A percentile compares a stretch with the other conserved stretches of the same genome.
These are phyloP conservation scores for Pseudogymnoascus sp. DNA, from an alignment of 2,329 filamentous ascomycete species.

Conservation along the genomic window DNA sequence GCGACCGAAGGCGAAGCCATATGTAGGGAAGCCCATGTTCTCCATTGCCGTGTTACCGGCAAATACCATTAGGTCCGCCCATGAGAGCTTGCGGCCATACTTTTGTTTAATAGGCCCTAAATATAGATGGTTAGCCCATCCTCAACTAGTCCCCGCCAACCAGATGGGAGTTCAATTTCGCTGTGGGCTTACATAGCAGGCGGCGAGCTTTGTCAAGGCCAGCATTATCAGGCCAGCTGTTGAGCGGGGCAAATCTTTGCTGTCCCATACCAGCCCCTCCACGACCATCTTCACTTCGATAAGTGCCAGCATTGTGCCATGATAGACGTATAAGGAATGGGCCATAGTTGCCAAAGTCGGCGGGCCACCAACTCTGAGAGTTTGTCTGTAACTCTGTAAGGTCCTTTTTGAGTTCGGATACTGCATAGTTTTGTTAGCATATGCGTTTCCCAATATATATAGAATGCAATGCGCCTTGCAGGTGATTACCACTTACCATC, in stretches of 20 bases:
- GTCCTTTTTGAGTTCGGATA: slow-evolving; percentile 46
- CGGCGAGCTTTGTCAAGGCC: slow-evolving; percentile 54
- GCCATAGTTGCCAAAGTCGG: slow-evolving; percentile 54
- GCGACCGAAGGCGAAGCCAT: slow-evolving; percentile 50
- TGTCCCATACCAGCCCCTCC: slow-evolving; percentile 51
- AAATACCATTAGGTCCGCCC: slow-evolving; percentile 50
- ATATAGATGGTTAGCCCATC: neutral
- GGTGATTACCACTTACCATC: slow-evolving; percentile 39
- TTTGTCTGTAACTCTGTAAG: slow-evolving; percentile 48
- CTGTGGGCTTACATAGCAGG: slow-evolving; percentile 33
- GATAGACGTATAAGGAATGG: slow-evolving; percentile 52
- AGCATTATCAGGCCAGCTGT: slow-evolving; percentile 55
- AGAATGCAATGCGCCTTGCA: neutral
- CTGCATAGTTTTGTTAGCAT: slow-evolving; percentile 10
- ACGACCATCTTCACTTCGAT: slow-evolving; percentile 50
- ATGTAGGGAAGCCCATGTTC: slow-evolving; percentile 50
- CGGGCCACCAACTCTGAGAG: slow-evolving; percentile 54
- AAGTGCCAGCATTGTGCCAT: slow-evolving; percentile 54
- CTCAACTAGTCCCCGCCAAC: neutral
- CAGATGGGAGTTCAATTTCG: neutral
- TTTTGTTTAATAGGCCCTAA: slow-evolving; percentile 52
- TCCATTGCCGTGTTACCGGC: slow-evolving; percentile 52
- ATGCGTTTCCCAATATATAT: neutral
- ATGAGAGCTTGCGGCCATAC: slow-evolving; percentile 54
- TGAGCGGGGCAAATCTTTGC: slow-evolving; percentile 53